These are phyloP conservation scores for Aspergillus glaucus DNA, from an alignment of 2,329 filamentous ascomycete genomes.

Conservation along the genomic window DNA sequence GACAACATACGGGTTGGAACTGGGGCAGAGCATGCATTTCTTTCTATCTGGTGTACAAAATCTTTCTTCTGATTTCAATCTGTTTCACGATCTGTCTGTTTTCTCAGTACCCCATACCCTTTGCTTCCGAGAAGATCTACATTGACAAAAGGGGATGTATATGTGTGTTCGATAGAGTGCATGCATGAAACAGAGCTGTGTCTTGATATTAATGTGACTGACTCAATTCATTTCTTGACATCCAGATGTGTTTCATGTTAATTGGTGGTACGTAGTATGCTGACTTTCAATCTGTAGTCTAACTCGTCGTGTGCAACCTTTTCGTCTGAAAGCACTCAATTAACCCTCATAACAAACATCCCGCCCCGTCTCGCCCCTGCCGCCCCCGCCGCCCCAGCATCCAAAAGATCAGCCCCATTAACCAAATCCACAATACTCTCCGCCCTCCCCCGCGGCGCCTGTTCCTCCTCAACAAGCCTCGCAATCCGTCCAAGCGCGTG, in stretches of 20 bases:
- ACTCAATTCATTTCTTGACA: too few species aligned
- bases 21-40: constrained; percentile 2
- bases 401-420: constrained; percentile 29
- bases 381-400: constrained; percentile 21
- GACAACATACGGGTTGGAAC: constrained; percentile 18
- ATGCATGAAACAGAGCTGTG: background rate
- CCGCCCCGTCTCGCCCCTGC: constrained; percentile 21
- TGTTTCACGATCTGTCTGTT: constrained; percentile 4
- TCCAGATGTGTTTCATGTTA: background rate
- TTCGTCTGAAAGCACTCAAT: constrained; percentile 4
- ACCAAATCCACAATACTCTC: constrained; percentile 29
- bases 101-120: constrained; percentile 1
- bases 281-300: too few species aligned
- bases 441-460: constrained; percentile 28
- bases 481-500: constrained; percentile 27
- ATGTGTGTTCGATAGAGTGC: constrained; percentile 7
- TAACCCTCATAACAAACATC: constrained; percentile 30
- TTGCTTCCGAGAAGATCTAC: background rate
- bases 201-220: background rate
- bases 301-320: too few species aligned
- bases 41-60: constrained; percentile 16
- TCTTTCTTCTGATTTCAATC: constrained; percentile 11
- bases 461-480: constrained; percentile 28
- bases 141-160: background rate
- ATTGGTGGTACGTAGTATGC: background rate